These are phyloP conservation scores for Ogataea kodamae DNA, from an alignment of 805 yeast genomes.

Conservation along the genomic window DNA sequence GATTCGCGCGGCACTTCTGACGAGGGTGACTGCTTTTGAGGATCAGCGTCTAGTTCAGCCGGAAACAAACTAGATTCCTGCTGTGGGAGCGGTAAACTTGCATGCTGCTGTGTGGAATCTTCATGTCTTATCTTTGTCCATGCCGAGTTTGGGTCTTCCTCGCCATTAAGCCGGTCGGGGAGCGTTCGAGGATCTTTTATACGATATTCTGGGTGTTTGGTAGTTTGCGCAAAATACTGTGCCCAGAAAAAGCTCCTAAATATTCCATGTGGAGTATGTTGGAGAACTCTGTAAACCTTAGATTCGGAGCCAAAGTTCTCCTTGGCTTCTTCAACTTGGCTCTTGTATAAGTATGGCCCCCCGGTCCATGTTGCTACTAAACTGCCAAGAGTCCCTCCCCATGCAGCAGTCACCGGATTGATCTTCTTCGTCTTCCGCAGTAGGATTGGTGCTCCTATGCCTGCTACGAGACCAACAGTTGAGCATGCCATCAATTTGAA, in stretches of 20 bases:
- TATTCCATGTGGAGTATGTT: constrained; percentile 27
- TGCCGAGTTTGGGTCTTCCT: constrained; percentile 1
- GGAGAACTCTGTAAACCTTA: constrained; percentile 19
- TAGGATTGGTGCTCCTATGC: constrained; percentile 40
- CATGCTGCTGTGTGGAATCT: too few species aligned
- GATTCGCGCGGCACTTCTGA: neutral
- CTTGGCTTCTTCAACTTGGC: constrained; percentile 34
- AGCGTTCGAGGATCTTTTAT: constrained; percentile 51
- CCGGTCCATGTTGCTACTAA: constrained; percentile 33
- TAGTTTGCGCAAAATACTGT: constrained; percentile 49
- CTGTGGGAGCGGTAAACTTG: too few species aligned
- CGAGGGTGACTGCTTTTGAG: neutral
- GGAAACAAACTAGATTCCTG: too few species aligned
- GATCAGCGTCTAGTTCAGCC: neutral
- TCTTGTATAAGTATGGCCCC: constrained; percentile 28
- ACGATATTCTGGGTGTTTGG: constrained; percentile 47
- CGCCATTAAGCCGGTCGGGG: neutral
- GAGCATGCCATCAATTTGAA: constrained; percentile 34
- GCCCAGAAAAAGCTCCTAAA: constrained; percentile 38
- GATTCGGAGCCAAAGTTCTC: constrained; percentile 26
- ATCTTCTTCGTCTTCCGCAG: constrained; percentile 36
- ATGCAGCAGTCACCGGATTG: constrained; percentile 39
- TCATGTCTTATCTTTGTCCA: constrained; percentile 10
- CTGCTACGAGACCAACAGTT: constrained; percentile 32
- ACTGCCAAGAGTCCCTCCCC: constrained; percentile 36